Base-by-base conservation (phyloP, 192 early-diverging fungal genomes). In the Umbelopsis vinacea region DNA sequence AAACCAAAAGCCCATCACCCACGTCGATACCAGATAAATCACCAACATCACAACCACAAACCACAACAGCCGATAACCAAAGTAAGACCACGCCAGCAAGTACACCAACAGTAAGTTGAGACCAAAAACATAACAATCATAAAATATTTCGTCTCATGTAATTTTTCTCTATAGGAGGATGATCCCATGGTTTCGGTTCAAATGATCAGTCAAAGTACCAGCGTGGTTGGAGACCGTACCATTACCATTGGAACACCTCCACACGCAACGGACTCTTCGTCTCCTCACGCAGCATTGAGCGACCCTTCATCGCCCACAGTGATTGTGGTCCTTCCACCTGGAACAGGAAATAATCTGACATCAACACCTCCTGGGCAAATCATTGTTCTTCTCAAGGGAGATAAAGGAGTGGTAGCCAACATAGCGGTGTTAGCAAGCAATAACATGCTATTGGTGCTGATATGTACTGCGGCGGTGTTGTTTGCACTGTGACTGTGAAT, bases 161-260 rank as follows among this genome's bases (percentile, higher is more conserved):
- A 50, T 50, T 50, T 17, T 29, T 33, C 35, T 19, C 26, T 35
- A 37, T 63, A 63, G 57, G 33, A 15, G 35, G 57, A 35, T 12
- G 57, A 63, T 19, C 57, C 57, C 11, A 63, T 63, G 57, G 57
- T 63, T 63, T 63, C 57, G 35, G 57, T 63, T 22, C 57, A 63
- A 35, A 63, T 63, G 57, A 12, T 63, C 17, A 35, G n/a, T 29
- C 57, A 26, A 63, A 37, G 29, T 37, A 63, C 57, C 15, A 63
- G 9, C 35, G 33, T 63, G 0, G 29, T 17, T 14, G 57, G 57
- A 7, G 26, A 22, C 19, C 26, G 15, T 29, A 63, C 57, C 24
- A 63, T 63, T 26, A 63, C 57, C n/a, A 11, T 63, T 17, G 57
- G 57, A 63, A 37, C 33, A 12, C 57, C 33, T 5, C 57, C 33